Percentiles rank a stretch among this genome's conserved stretches.
These are phyloP conservation scores for Kregervanrija pseudodelftensis DNA, from an alignment of 805 yeast species.

Conservation along the genomic window DNA sequence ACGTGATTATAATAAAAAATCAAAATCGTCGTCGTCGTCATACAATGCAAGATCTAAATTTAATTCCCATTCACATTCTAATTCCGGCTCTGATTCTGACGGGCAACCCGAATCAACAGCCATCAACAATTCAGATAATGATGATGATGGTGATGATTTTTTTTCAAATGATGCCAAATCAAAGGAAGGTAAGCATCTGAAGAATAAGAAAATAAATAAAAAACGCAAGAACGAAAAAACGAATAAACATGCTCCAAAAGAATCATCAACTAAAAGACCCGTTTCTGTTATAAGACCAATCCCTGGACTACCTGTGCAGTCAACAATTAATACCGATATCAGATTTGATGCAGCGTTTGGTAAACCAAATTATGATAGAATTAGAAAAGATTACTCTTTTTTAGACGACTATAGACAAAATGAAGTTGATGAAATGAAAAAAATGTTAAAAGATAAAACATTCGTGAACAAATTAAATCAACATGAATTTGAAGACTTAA, in stretches of 20 bases:
- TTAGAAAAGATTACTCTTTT: conserved; percentile 76
- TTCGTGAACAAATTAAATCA: conserved; percentile 33
- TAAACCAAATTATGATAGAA: conserved; percentile 49
- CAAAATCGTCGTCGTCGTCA: too few species aligned
- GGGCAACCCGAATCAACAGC: conserved; percentile 11
- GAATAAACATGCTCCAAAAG: conserved; percentile 84
- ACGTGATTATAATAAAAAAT: too few species aligned
- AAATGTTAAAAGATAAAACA: conserved; percentile 48
- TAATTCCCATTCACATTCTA: conserved; percentile 14
- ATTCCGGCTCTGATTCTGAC: conserved; percentile 19
- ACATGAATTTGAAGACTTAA: conserved; percentile 44
- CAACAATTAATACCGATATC: conserved; percentile 53
- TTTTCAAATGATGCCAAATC: conserved; percentile 28
- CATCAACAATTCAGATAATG: conserved; percentile 5
- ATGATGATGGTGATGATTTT: conserved; percentile 25
- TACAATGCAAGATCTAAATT: neutral
- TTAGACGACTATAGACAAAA: conserved; percentile 76
- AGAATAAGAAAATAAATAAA: conserved; percentile 16
- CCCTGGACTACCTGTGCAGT: conserved; percentile 48
- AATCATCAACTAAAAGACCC: conserved; percentile 63
- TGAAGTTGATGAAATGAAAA: conserved; percentile 59
- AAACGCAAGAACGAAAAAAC: conserved; percentile 26
- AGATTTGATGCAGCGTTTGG: conserved; percentile 90
- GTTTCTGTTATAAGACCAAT: conserved; percentile 67
- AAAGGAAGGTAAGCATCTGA: too few species aligned